Base-by-base conservation (phyloP, 163 green algal species). In the Prototheca stagnorum region DNA sequence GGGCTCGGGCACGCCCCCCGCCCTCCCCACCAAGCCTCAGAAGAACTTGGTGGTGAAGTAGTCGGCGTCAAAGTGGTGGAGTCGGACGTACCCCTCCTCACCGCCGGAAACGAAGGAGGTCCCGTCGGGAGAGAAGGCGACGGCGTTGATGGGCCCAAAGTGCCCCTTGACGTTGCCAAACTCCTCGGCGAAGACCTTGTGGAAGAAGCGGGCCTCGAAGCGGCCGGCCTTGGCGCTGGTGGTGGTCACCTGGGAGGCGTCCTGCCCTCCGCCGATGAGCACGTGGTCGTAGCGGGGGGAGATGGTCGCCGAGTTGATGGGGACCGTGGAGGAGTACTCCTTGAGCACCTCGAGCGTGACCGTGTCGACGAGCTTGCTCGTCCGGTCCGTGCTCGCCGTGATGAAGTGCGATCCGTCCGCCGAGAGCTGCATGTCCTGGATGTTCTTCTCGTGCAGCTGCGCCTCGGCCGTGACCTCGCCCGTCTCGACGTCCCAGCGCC, bases 71-170 rank as follows among this genome's bases (percentile, higher is more conserved):
- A 99, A 90, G 61, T 95, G 81, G 60, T 97, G 83, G 17, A 99
- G 42, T 25, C 91, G 76, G 25, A 97, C 78, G 62, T 96, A 97
- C 22, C 91, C 91, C 62, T 99, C 91, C 76, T 99, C 91, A 8
- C 90, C 86, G 21, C 89, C 89, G 6, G 75, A 88, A 17, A 70
- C 71, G 65, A 96, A 96, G 54, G 61, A 75, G 41, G 78, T 70
- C 24, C 91, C 91, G 53, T 94, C 82, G 9, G 91, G 91, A 25
- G 68, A 51, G 68, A 96, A 95, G 1, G 86, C 79, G 5, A 97
- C 65, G 19, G 80, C 78, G 64, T 99, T 99, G 64, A 99, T 86
- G 31, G 91, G 91, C 0, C 90, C 89, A 61, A 99, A 99, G 59
- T 98, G 91, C 1, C 91, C 91, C 21, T 83, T 68, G 29, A 96